Base-by-base conservation (phyloP, 495 filamentous ascomycete genomes). In the Tuber microsphaerosporum region DNA sequence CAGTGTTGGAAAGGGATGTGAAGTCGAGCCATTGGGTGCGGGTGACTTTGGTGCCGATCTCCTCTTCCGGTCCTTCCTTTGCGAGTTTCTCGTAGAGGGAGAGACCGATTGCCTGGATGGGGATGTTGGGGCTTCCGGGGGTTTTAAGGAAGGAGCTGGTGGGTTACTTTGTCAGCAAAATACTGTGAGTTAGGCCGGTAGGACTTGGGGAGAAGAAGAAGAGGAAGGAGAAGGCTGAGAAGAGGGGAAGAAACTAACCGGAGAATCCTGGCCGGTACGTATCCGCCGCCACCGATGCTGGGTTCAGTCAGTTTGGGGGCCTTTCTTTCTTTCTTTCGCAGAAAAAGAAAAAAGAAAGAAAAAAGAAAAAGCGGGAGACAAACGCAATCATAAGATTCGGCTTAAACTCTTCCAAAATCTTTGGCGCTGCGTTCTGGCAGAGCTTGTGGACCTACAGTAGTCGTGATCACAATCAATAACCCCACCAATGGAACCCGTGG, bases 1-100 rank as follows among this genome's bases (percentile, higher is more conserved):
- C 88, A 89, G 97, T 97, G 83, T 94, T 91, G 77, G 88, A 88
- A 56, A 98, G 87, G 65, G 91, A 92, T 81, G 88, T 90, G 76
- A 99, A 87, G 84, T 99, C 95, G 68, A 99, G 89, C 95, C 95
- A 99, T 87, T 99, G 95, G 48, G 96, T 98, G 78, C 96, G 91
- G 46, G 92, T 98, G 74, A 99, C 95, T 85, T 97, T 95, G 78
- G 92, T 97, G 73, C 96, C 95, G 42, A 90, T 89, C 74, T 83
- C 78, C 74, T 86, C 84, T 81, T 92, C 87, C 70, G 86, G 85
- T 44, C 80, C 81, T 41, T 86, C 85, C 71, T 85, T 85, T 70
- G 89, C 85, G 43, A 97, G 91, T 56, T 89, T 87, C 85, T 99
- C 95, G 86, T 99, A 99, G 72, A 99, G 90, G 39, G 94, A 97